Evolutionary conservation across 2,329 filamentous ascomycete species (phyloP), one percentile per base, ranked within the genome.

Genomic region (Pseudocercospora musae): DNA sequence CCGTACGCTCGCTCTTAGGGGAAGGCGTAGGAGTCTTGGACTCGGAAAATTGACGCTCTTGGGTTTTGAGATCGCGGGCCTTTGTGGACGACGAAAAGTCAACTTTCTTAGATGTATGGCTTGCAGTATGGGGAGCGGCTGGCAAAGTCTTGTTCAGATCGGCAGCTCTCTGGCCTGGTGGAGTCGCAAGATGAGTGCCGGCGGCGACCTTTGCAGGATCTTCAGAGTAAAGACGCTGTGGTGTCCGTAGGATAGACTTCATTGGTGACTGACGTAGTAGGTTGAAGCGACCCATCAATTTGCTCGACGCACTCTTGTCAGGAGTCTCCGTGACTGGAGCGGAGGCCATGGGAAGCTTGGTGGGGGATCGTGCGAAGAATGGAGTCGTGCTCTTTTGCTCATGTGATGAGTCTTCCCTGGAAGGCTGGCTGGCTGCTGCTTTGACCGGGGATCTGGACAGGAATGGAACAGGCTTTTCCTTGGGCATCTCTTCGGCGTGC

Each of bases 101-200:
- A 37, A 96, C 91, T 60, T 85, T 88, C 79, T 96, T 96, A 75
- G 87, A 87, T 7, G 89, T 89, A 0, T 25, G 74, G 73, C 2
- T 79, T 73, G 61, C 58, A 58, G 58, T 40, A 20, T 58, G 57
- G 82, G 82, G 31, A 87, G 73, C 48, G 6, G 58, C 50, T 10
- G 64, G 60, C 27, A 59, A 20, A 5, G 40, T 52, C 27, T 62
- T 67, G 56, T 59, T 62, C 66, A 67, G 48, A 42, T 67, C 27
- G 7, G 52, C 61, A 40, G 58, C 62, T 23, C 63, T 52, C 42
- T 72, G 71, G 53, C 58, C 62, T 4, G 72, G 72, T 7, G 81
- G 80, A 15, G 80, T 80, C 4, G 76, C 71, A 62, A 82, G 70
- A 68, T 87, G 85, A 6, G 85, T 87, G 27, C 85, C 85, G 13